Percentiles rank a stretch among this genome's conserved stretches.
phyloP scores from a whole-genome alignment of 345 rosid genomes.

The Barbarea vulgaris region DNA sequence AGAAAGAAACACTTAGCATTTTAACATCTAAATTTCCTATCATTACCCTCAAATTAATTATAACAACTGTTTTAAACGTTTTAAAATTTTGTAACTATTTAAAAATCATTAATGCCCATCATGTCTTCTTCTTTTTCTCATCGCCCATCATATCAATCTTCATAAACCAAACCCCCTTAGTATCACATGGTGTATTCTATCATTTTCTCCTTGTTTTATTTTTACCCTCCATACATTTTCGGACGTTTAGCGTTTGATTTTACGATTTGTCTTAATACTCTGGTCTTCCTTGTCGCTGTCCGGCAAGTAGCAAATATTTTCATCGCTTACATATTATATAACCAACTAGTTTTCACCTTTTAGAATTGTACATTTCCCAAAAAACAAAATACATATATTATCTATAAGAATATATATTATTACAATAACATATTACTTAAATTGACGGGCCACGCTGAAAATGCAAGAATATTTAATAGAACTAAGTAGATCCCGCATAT shows the following conservation, averaged over 20 bases:
- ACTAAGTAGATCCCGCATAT: slow-evolving; percentile 11
- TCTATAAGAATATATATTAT: background rate
- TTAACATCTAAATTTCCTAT: background rate
- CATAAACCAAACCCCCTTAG: slow-evolving; percentile 16
- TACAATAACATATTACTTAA: background rate
- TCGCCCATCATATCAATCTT: slow-evolving; percentile 20
- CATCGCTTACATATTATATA: slow-evolving; percentile 11
- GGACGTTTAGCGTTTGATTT: slow-evolving; percentile 35
- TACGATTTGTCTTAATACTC: slow-evolving; percentile 14
- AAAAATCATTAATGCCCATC: background rate
- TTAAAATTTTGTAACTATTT: background rate
- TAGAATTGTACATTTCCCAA: slow-evolving; percentile 13
- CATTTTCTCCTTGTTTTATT: slow-evolving; percentile 29
- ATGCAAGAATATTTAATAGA: background rate
- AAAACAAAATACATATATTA: background rate
- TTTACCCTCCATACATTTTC: slow-evolving; percentile 31
- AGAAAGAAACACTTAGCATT: background rate
- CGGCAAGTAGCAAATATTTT: slow-evolving; percentile 12
- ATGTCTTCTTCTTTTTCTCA: background rate
- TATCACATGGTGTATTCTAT: slow-evolving; percentile 36
- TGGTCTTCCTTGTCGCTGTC: slow-evolving; percentile 28
- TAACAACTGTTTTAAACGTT: background rate
- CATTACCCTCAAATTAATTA: background rate
- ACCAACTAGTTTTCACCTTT: slow-evolving; percentile 22
- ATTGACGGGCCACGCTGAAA: background rate